Evolutionary conservation across 345 rosid species (phyloP).

Genomic region (Rhizophora apiculata): DNA sequence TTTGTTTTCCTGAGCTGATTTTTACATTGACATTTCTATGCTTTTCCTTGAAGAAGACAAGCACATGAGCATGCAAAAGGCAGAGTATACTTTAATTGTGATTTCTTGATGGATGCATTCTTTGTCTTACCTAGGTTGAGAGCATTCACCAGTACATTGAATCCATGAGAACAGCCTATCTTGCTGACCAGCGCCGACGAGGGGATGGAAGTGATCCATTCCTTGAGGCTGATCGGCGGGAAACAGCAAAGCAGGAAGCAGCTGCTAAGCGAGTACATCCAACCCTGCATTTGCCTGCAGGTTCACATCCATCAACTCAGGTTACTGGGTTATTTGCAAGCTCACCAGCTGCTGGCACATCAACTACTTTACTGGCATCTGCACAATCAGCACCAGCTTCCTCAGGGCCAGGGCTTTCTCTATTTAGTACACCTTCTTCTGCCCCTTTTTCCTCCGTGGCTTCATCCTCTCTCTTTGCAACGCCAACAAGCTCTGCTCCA

Average conservation of each 20-base stretch:
- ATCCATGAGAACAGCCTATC: constrained; percentile 86
- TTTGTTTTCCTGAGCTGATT: neutral
- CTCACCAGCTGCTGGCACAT: constrained; percentile 46
- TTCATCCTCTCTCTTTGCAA: constrained; percentile 56
- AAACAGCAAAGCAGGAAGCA: constrained; percentile 94
- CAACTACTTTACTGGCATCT: constrained; percentile 48
- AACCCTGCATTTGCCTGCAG: constrained; percentile 79
- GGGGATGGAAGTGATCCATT: constrained; percentile 84
- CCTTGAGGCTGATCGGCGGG: constrained; percentile 95
- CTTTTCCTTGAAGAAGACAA: neutral
- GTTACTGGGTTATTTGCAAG: constrained; percentile 57
- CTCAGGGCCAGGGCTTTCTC: constrained; percentile 67
- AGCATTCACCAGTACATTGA: constrained; percentile 85
- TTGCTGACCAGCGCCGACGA: constrained; percentile 78
- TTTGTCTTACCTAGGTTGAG: constrained; percentile 54
- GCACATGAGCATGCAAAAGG: neutral
- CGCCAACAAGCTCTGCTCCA: constrained; percentile 63
- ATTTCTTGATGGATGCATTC: constrained; percentile 1
- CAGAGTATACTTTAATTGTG: neutral
- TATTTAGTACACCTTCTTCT: constrained; percentile 60
- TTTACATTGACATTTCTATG: neutral
- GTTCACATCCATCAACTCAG: constrained; percentile 67
- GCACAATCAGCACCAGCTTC: constrained; percentile 46
- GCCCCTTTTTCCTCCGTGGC: constrained; percentile 43
- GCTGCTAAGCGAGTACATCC: constrained; percentile 97